These are phyloP conservation scores for Closterium sp. DNA, from an alignment of 139 green algal species.

Conservation along the genomic window DNA sequence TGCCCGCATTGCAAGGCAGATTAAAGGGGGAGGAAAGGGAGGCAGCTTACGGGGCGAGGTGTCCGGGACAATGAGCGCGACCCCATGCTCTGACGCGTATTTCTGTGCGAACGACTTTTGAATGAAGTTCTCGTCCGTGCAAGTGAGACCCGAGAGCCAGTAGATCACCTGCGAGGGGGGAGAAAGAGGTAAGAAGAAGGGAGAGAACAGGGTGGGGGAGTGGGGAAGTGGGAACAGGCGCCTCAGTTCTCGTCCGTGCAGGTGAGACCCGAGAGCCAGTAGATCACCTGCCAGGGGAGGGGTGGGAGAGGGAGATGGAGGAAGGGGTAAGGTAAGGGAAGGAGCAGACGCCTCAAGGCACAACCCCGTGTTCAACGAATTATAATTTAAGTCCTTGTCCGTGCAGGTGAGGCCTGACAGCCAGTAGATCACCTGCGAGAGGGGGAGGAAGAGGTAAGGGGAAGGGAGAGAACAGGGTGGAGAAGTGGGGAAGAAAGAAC, in stretches of 20 bases:
- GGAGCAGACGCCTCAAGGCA: not conserved
- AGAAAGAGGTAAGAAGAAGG: not conserved
- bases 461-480: not conserved
- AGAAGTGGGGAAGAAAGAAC: no score
- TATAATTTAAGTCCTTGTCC: slow-evolving; percentile 82
- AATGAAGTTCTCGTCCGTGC: slow-evolving; percentile 86
- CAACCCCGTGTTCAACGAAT: not conserved
- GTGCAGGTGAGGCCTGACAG: slow-evolving; percentile 91
- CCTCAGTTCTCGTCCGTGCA: slow-evolving; percentile 70
- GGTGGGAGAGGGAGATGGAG: not conserved
- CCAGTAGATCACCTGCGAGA: slow-evolving; percentile 78
- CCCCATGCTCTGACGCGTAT: slow-evolving; percentile 37
- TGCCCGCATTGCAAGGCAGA: slow-evolving; percentile 58
- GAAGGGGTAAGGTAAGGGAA: not conserved
- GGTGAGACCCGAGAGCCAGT: no score
- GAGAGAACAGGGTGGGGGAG: no score
- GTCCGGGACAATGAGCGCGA: slow-evolving; percentile 39
- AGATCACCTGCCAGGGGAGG: slow-evolving; percentile 59
- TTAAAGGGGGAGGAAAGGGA: not conserved
- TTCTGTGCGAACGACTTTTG: slow-evolving; percentile 67
- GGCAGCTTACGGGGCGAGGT: slow-evolving; percentile 9
- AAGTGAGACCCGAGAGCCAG: slow-evolving; percentile 90
- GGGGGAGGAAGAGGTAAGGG: not conserved
- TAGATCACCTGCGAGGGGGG: slow-evolving; percentile 70
- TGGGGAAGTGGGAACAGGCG: no score